phyloP scores from a whole-genome alignment of 2,329 filamentous ascomycete genomes.

The Coleophoma cylindrospora region DNA sequence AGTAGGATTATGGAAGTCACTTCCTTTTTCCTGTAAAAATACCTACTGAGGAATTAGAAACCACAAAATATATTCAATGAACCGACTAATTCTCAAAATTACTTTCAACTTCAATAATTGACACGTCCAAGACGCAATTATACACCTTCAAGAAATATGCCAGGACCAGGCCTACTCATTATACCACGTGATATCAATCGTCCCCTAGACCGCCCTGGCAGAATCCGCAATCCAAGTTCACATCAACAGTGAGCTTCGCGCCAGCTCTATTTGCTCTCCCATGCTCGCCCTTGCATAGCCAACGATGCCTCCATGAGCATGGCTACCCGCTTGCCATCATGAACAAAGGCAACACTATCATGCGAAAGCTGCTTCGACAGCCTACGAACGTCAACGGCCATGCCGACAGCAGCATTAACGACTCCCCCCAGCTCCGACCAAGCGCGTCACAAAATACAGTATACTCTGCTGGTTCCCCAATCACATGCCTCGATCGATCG shows the following conservation, averaged over 20 bases:
- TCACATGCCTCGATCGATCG: constrained; percentile 53
- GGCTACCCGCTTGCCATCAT: constrained; percentile 15
- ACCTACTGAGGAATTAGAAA: too few relatives aligned
- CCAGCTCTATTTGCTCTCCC: background rate
- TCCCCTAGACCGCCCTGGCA: too few relatives aligned
- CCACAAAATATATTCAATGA: too few relatives aligned
- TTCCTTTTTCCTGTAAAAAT: too few relatives aligned
- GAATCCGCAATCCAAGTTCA: too few relatives aligned
- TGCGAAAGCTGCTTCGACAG: constrained; percentile 25
- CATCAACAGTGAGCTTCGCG: background rate
- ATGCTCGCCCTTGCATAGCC: background rate
- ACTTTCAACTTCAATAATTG: too few relatives aligned
- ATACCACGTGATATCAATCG: too few relatives aligned
- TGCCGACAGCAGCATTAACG: constrained; percentile 13
- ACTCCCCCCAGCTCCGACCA: constrained; percentile 21
- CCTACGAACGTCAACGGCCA: constrained; percentile 10
- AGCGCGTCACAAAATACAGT: constrained; percentile 48
- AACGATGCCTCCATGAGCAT: constrained; percentile 18
- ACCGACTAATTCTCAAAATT: too few relatives aligned
- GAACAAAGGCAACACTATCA: constrained; percentile 24
- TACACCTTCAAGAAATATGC: too few relatives aligned
- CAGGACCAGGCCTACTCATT: too few relatives aligned
- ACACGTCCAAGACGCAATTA: too few relatives aligned
- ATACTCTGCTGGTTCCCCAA: constrained; percentile 46
- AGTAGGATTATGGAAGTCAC: too few relatives aligned